Conservation (phyloP, 176 grass and related monocot genomes). For the Calamus simplicifolius region DNA sequence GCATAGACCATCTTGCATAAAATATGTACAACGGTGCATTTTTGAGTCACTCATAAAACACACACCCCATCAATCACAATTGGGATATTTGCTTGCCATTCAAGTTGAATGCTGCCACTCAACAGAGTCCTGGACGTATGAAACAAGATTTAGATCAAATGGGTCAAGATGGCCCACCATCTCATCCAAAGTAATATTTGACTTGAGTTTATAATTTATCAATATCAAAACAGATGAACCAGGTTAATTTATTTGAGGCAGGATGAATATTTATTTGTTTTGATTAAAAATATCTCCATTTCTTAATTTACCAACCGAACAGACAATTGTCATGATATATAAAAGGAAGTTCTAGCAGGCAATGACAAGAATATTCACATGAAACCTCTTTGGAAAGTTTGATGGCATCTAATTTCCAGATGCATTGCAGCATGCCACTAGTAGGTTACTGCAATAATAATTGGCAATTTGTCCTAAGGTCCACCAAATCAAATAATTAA, state of each 20-base stretch:
- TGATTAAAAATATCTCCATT: too few relatives aligned
- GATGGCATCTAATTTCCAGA: too few relatives aligned
- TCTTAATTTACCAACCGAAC: too few relatives aligned
- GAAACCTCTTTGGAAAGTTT: too few relatives aligned
- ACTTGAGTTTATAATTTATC: not conserved
- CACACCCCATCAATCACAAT: slow-evolving; percentile 78
- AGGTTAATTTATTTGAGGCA: too few relatives aligned
- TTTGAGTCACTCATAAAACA: slow-evolving; percentile 8
- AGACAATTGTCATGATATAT: slow-evolving; percentile 50
- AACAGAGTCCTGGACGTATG: slow-evolving; percentile 68
- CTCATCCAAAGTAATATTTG: not conserved
- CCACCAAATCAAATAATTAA: slow-evolving; percentile 3
- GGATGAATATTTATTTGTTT: too few relatives aligned
- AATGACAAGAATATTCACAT: too few relatives aligned
- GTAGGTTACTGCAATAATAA: not conserved
- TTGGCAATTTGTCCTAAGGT: not conserved
- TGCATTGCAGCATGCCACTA: too few relatives aligned
- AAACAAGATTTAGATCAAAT: not conserved
- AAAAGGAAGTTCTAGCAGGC: slow-evolving; percentile 20
- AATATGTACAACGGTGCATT: not conserved
- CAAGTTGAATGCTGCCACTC: slow-evolving; percentile 61
- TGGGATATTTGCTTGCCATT: slow-evolving; percentile 52
- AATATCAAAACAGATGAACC: too few relatives aligned
- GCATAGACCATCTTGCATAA: slow-evolving; percentile 77
- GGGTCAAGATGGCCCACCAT: not conserved